Evolutionary conservation across 2,329 filamentous ascomycete species (phyloP), one percentile per base, ranked within the genome.

Genomic region (Fusarium veterinarium): DNA sequence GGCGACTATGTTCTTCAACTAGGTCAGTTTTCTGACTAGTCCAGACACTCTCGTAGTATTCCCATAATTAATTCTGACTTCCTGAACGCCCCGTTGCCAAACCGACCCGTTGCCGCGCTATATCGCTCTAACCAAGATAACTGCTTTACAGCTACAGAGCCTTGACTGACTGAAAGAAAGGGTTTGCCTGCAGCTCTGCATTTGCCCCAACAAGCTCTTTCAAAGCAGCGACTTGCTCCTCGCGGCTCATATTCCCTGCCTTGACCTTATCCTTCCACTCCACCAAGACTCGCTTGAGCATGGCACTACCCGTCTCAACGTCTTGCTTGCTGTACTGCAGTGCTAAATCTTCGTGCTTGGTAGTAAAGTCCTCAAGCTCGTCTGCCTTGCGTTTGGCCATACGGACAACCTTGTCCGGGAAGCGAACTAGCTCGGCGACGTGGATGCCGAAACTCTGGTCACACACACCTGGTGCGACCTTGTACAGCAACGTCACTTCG

Each of bases 341-440:
- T 12, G 86, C 85, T 11, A 86, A 77, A 48, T 87, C 86, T 69
- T 93, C 91, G 76, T 93, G 91, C 83, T 95, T 95, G 56, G 89
- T 89, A 1, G 93, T 93, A 77, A 99, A 99, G 81, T 99, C 96
- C 81, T 99, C 96, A 40, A 99, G 87, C 86, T 99, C 97, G 81
- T 98, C 96, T 1, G 96, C 96, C 85, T 99, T 99, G 76, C 96
- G 90, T 84, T 97, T 97, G n/a, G 96, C 96, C 97, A 99, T 99
- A 72, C 95, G 94, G 68, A 99, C 93, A 20, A 99, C 97, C 84
- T 99, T 99, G 76, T 94, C 92, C 1, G 96, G 96, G 84, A 99
- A 99, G 48, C 95, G 91, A 25, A 99, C 96, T 10, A 99, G 89
- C 84, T 99, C 96, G 2, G 96, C 96, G 19, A 99, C 97, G 83